phyloP scores from a whole-genome alignment of 352 stramenopile genomes.

The Phytophthora ramorum region DNA sequence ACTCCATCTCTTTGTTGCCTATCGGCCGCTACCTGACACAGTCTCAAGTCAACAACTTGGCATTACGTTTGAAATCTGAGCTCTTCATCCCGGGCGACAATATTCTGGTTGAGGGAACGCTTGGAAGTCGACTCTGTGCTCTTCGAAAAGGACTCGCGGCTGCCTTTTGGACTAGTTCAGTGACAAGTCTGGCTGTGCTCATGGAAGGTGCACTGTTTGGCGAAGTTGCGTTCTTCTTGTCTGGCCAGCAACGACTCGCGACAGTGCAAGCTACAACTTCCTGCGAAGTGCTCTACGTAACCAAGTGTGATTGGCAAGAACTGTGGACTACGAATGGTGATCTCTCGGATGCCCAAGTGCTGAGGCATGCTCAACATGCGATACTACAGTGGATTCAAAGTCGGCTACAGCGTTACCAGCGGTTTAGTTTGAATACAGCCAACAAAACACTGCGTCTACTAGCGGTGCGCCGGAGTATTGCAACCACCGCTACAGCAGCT shows the following conservation, averaged over 20 bases:
- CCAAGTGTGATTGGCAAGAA: conserved; percentile 67
- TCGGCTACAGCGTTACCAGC: conserved; percentile 53
- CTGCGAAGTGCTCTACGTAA: conserved; percentile 70
- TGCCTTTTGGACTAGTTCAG: conserved; percentile 60
- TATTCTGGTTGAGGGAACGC: conserved; percentile 66
- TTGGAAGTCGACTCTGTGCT: conserved; percentile 64
- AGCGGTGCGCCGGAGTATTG: conserved; percentile 8
- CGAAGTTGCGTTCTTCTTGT: conserved; percentile 75
- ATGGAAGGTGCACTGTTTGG: conserved; percentile 75
- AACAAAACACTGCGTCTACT: conserved; percentile 45
- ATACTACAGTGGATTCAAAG: conserved; percentile 68
- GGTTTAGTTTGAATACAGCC: conserved; percentile 39
- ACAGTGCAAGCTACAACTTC: conserved; percentile 66
- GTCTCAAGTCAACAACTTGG: conserved; percentile 72
- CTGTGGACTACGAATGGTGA: conserved; percentile 53
- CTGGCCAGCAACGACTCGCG: conserved; percentile 56
- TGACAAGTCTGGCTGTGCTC: conserved; percentile 58
- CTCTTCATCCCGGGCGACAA: conserved; percentile 76
- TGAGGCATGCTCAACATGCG: conserved; percentile 60
- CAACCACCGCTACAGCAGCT: conserved; percentile 4
- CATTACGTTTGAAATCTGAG: conserved; percentile 63
- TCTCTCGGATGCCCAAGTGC: conserved; percentile 48
- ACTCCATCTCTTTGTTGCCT: conserved; percentile 47
- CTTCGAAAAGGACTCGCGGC: conserved; percentile 61
- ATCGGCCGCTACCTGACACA: conserved; percentile 67